Evolutionary conservation across 1,139 yeast species (phyloP), one percentile per base, ranked within the genome.

Genomic region (Yamadazyma kanchanaburiensis): DNA sequence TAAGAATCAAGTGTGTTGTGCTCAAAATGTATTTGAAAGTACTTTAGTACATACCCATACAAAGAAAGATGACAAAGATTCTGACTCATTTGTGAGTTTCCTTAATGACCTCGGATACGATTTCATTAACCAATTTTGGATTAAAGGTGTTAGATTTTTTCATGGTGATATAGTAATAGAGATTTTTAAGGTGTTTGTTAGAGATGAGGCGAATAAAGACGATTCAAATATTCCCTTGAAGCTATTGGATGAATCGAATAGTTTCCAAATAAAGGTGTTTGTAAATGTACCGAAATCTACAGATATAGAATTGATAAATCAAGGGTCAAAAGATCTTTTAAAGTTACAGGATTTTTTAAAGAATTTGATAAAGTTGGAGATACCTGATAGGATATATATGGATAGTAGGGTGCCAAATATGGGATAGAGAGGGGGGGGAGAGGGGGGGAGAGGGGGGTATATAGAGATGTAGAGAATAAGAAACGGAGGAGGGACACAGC

Each of bases 351-450:
- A 66, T 12, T 84, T 78, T 33, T 60, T 88, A 38, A 63, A 70
- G 34, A 88, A 87, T 10, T 61, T 87, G 33, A 68, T 88, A 12
- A 75, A 77, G 30, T 63, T 88, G 30, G 75, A 66, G 22, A 73
- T 83, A 23, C 95, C 95, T 2, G 94, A 85, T 49, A 64, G 96
- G 42, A 78, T 75, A 53, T 67, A 69, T 25, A 85, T 87, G 86
- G 96, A 88, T 53, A 74, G 88, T 4, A 67, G 95, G 45, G 39
- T 35, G 10, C 32, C 31, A 9, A 24, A 27, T 16, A 11, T 11
- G 11, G 12, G 12, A 22, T 10, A 5, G 13, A 13, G 25, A 23
- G 15, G 6, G 8, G 16, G 8, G 6, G 7, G n/a, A 7, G 7
- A 12, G 13, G 12, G 6, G 16, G 8, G 18, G 5, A n/a, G n/a